phyloP scores from a whole-genome alignment of 2,329 filamentous ascomycete species.

The Botrytis aclada region DNA sequence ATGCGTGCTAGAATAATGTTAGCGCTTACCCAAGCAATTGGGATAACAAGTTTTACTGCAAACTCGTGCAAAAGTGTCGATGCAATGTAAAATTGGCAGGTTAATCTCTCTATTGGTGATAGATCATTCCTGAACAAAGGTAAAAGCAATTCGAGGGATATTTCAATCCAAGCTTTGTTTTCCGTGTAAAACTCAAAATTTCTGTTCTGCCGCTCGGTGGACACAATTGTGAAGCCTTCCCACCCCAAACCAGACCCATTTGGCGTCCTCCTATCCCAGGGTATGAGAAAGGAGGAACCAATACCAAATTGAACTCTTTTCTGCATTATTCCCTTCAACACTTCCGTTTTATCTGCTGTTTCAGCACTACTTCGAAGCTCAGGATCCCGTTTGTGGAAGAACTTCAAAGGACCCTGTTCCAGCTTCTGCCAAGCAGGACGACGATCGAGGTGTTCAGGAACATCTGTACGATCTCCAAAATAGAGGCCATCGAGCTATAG shows the following conservation, averaged over 20 bases:
- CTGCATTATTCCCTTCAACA: neutral
- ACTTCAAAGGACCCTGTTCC: neutral
- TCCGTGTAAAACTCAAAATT: neutral
- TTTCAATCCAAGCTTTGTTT: neutral
- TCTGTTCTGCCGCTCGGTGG: neutral
- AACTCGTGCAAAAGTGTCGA: conserved; percentile 1
- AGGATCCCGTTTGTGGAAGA: neutral
- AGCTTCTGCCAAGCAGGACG: neutral
- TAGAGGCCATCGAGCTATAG: conserved; percentile 3
- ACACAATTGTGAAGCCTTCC: neutral
- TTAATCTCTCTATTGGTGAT: neutral
- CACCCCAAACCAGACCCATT: neutral
- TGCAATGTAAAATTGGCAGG: conserved; percentile 5
- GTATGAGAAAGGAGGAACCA: neutral
- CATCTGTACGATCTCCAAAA: neutral
- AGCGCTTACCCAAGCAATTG: neutral
- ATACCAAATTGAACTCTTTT: neutral
- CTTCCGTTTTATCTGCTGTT: neutral
- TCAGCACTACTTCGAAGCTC: neutral
- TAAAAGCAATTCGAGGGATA: neutral
- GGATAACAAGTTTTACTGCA: neutral
- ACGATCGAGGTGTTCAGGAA: neutral
- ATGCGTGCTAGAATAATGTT: neutral
- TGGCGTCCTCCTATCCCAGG: conserved; percentile 1
- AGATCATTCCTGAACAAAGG: conserved; percentile 9